Conservation (phyloP, 108 stramenopile species). For the Fragilaria crotonensis region DNA sequence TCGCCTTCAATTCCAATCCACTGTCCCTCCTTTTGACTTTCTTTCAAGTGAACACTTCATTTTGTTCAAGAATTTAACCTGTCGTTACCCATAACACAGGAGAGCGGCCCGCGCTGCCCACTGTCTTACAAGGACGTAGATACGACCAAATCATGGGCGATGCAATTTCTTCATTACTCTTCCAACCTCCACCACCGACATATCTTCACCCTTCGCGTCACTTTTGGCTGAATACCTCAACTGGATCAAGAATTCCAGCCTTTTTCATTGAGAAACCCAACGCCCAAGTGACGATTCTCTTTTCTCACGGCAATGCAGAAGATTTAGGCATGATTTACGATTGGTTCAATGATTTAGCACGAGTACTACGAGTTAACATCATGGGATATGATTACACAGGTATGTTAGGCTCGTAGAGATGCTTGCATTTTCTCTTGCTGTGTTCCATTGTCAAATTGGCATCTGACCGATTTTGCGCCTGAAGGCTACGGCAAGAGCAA, state of each 20-base stretch:
- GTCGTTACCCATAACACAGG: too few species aligned
- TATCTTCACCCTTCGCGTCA: constrained; percentile 86
- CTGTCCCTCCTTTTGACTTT: too few species aligned
- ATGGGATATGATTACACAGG: constrained; percentile 93
- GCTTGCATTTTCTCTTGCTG: too few species aligned
- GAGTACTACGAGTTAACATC: constrained; percentile 90
- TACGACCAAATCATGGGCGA: constrained; percentile 58
- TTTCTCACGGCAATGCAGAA: constrained; percentile 92
- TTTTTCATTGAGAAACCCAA: constrained; percentile 85
- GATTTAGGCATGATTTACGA: constrained; percentile 91
- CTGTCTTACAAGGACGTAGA: too few species aligned
- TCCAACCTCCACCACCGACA: constrained; percentile 86
- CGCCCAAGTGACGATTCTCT: constrained; percentile 81
- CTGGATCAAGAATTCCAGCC: constrained; percentile 70
- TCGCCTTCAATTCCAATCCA: too few species aligned
- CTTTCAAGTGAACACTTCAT: too few species aligned
- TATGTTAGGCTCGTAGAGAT: too few species aligned
- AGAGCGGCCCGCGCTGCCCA: too few species aligned
- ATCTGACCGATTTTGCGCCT: too few species aligned
- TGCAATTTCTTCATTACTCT: constrained; percentile 76
- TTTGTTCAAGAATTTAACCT: too few species aligned
- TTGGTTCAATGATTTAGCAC: constrained; percentile 86
- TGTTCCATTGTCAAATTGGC: too few species aligned
- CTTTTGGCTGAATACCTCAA: constrained; percentile 72
- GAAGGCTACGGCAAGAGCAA: constrained; percentile 85